phyloP scores from a whole-genome alignment of 441 rosid species.

The Erodium trifolium region DNA sequence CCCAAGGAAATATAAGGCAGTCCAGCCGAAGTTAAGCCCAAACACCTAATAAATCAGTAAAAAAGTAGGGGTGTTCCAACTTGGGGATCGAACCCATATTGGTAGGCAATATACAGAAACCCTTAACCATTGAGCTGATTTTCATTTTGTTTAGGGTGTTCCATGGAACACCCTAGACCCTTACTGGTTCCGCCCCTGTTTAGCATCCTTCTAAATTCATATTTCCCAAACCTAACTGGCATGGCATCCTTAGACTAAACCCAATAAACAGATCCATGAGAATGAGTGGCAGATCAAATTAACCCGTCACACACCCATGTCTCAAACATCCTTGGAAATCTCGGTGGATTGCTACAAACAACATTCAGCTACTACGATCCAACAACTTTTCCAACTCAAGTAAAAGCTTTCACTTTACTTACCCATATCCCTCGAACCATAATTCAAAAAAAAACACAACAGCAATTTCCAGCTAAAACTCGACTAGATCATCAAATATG shows the following conservation, averaged over 20 bases:
- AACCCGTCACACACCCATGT: background rate
- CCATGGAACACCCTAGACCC: too few species aligned
- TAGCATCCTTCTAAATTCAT: background rate
- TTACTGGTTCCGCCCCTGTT: too few species aligned
- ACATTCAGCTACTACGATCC: background rate
- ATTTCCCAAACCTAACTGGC: background rate
- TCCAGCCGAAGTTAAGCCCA: too few species aligned
- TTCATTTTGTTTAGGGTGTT: too few species aligned
- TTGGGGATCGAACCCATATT: too few species aligned
- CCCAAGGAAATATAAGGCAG: too few species aligned
- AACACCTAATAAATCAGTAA: too few species aligned
- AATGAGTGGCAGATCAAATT: background rate
- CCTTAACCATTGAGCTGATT: too few species aligned
- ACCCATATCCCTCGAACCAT: background rate
- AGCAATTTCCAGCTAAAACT: background rate
- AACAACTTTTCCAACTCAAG: background rate
- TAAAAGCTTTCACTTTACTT: background rate
- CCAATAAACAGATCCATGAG: background rate
- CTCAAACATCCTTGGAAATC: background rate
- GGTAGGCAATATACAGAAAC: too few species aligned
- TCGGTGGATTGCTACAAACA: background rate
- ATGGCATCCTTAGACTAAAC: background rate
- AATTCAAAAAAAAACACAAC: background rate
- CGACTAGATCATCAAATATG: background rate
- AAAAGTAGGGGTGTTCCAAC: too few species aligned